A percentile compares a stretch with the other conserved stretches of the same genome.
Conservation (phyloP, 2,329 filamentous ascomycete species). For the Madurella mycetomatis region DNA sequence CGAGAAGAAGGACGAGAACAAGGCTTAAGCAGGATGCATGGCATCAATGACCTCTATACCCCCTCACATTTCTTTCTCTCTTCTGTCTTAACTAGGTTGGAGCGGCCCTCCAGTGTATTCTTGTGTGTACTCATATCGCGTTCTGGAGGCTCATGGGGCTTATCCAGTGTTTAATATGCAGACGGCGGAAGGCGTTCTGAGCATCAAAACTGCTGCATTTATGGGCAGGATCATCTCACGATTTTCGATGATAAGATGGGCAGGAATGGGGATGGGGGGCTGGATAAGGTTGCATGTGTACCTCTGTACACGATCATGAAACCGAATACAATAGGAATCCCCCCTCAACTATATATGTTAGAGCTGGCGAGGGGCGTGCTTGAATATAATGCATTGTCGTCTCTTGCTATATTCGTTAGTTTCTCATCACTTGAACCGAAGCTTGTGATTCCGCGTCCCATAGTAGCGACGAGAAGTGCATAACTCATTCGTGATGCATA, state of each 20-base stretch:
- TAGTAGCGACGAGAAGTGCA: too few species aligned
- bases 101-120: conserved; percentile 44
- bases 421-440: too few species aligned
- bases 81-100: conserved; percentile 30
- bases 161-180: conserved; percentile 44
- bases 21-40: conserved; percentile 40
- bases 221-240: conserved; percentile 36
- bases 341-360: conserved; percentile 42
- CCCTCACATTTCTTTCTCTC: conserved; percentile 25
- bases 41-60: conserved; percentile 24
- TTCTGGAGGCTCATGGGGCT: conserved; percentile 29
- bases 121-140: conserved; percentile 34
- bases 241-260: conserved; percentile 45
- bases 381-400: too few species aligned
- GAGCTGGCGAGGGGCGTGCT: neutral
- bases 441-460: too few species aligned
- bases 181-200: conserved; percentile 48
- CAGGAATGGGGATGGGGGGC: conserved; percentile 38
- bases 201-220: conserved; percentile 44
- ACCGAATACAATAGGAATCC: conserved; percentile 41
- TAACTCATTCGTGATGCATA: too few species aligned
- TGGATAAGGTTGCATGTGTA: conserved; percentile 39
- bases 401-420: too few species aligned
- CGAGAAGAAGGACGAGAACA: conserved; percentile 22
- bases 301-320: conserved; percentile 35